Evolutionary conservation across 78 protist genomes (phyloP).

Genomic region (Speleostelium caveatum): DNA sequence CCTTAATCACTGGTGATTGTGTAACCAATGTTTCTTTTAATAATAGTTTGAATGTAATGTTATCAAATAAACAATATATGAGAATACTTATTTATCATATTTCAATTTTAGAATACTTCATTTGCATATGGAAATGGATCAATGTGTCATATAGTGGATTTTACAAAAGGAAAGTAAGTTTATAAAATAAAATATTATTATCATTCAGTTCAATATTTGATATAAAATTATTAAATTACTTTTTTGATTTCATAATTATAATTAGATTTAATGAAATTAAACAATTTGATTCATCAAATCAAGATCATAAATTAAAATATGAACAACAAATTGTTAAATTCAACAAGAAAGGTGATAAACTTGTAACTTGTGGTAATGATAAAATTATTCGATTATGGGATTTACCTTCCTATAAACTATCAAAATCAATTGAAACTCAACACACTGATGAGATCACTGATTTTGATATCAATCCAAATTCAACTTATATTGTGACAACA

Average conservation of each 20-base stretch:
- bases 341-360: constrained; percentile 10
- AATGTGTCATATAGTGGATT: background rate
- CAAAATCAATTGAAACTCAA: background rate
- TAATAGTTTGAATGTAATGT: background rate
- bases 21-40: constrained; percentile 15
- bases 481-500: constrained; percentile 27
- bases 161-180: background rate
- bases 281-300: background rate
- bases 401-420: background rate
- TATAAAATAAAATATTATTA: no score
- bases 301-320: background rate
- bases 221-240: no score
- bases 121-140: constrained; percentile 4
- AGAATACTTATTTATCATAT: background rate
- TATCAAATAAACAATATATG: background rate
- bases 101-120: background rate
- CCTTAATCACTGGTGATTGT: constrained; percentile 11
- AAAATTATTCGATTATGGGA: constrained; percentile 10
- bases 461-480: constrained; percentile 22
- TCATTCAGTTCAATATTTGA: no score
- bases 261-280: background rate
- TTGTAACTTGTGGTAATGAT: constrained; percentile 29
- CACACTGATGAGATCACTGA: constrained; percentile 29
- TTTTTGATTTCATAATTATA: no score
- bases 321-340: constrained; percentile 3